phyloP scores from a whole-genome alignment of 768 basidiomycete genomes.

The Suillus subluteus region DNA sequence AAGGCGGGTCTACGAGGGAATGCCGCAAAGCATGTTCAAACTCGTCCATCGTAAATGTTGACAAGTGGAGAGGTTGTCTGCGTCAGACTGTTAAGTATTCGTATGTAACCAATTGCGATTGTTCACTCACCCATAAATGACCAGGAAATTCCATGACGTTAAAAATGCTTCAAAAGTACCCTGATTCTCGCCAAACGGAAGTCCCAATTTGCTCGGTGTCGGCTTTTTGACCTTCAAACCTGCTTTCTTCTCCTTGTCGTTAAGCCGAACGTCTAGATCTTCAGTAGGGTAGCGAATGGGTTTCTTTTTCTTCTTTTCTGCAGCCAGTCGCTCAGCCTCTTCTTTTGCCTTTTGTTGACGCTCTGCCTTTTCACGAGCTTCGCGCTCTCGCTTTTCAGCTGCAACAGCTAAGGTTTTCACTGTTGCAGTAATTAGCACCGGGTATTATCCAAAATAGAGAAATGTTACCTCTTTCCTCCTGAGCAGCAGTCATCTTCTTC shows the following conservation, averaged over 20 bases:
- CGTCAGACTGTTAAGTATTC: conserved; percentile 13
- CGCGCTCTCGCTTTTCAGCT: conserved; percentile 69
- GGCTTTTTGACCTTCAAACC: conserved; percentile 74
- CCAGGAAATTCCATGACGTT: conserved; percentile 93
- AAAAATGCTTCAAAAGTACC: conserved; percentile 82
- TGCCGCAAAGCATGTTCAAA: conserved; percentile 88
- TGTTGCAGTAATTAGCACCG: conserved; percentile 19
- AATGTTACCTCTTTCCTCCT: conserved; percentile 71
- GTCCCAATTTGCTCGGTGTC: conserved; percentile 55
- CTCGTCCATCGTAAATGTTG: conserved; percentile 91
- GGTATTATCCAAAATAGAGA: conserved; percentile 5
- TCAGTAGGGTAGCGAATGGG: conserved; percentile 92
- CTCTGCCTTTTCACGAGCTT: conserved; percentile 71
- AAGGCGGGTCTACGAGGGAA: conserved; percentile 65
- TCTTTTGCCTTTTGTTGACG: conserved; percentile 66
- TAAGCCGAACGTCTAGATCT: conserved; percentile 80
- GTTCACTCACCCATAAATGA: conserved; percentile 82
- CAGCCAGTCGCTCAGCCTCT: conserved; percentile 70
- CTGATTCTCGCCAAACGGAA: conserved; percentile 71
- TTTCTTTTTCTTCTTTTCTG: conserved; percentile 87
- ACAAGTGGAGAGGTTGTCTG: conserved; percentile 87
- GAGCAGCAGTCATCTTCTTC: conserved; percentile 73
- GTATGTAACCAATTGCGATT: neutral
- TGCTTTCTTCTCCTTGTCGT: conserved; percentile 82
- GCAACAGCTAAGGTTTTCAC: conserved; percentile 35